Evolutionary conservation across 805 yeast species (phyloP), one percentile per base, ranked within the genome.

Genomic region (Saturnispora sanitii): DNA sequence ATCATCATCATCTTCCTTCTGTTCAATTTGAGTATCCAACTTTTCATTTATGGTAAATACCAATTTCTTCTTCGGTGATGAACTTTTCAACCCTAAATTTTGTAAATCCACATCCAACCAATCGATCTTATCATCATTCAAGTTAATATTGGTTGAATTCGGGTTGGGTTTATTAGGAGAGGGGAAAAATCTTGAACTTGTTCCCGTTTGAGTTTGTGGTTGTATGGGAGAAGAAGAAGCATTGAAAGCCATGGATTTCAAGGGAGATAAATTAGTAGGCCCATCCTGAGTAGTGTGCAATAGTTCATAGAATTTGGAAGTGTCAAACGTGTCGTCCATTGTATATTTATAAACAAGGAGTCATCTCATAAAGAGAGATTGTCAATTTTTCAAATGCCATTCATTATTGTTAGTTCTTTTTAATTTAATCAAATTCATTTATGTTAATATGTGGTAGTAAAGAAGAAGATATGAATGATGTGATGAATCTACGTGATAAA

Each of bases 121-220:
- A 19, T 35, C 31, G 6, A 27, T 31, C 7, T 29, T 29, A 7
- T 18, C 19, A 21, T 11, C 25, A 8, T 8, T 25, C 27, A 12
- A 12, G 27, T 25, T n/a, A n/a, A n/a, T n/a, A 15, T 7, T 21
- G 26, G 2, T 19, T 30, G 33, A 16, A 11, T 7, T 34, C 20
- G 26, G 12, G 30, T 33, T 12, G 21, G 25, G 27, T 36, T 22
- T 28, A 4, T 48, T 38, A 3, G 65, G 65, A 26, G 61, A 57
- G 3, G 66, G 66, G 38, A 61, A 61, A 38, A 61, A 61, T 20
- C 66, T 45, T 4, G 65, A 46, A 13, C 40, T 25, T 16, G 37
- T 15, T 12, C 28, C 28, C 26, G 9, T 37, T 35, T 27, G 33
- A 12, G 19, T 15, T 36, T 27, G 33, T 26, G 33, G n/a, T 34